Conservation (phyloP, 805 yeast species). For the Candida qinlingensis region DNA sequence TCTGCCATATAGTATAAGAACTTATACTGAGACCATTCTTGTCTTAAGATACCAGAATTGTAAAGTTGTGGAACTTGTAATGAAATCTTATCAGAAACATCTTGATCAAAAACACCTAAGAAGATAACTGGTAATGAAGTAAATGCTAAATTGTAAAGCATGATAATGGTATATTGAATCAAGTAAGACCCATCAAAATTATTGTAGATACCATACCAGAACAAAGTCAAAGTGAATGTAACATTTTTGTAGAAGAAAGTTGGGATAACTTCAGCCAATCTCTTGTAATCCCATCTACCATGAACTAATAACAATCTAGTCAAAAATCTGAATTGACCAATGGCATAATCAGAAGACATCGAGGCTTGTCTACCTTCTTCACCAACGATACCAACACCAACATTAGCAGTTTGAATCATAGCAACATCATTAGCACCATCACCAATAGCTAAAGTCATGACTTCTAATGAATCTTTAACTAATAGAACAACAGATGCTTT, state of each 20-base stretch:
- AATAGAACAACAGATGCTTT: constrained; percentile 72
- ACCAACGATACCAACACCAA: constrained; percentile 70
- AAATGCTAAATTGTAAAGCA: constrained; percentile 78
- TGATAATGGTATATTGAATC: constrained; percentile 72
- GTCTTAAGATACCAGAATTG: constrained; percentile 63
- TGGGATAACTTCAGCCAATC: constrained; percentile 80
- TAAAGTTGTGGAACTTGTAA: constrained; percentile 70
- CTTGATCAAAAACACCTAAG: constrained; percentile 76
- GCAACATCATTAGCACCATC: constrained; percentile 89
- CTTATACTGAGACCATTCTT: constrained; percentile 65
- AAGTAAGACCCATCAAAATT: constrained; percentile 77
- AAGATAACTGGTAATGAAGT: constrained; percentile 78
- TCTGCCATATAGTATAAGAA: constrained; percentile 73
- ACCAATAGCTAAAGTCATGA: constrained; percentile 79
- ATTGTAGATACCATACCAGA: constrained; percentile 75
- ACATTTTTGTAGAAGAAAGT: constrained; percentile 77
- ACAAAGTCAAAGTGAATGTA: constrained; percentile 63
- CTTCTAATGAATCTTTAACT: constrained; percentile 66
- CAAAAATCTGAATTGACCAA: constrained; percentile 74
- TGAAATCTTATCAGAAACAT: constrained; percentile 64
- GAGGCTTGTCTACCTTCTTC: constrained; percentile 88
- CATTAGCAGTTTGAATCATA: constrained; percentile 84
- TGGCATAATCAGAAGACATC: constrained; percentile 82
- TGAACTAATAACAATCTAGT: constrained; percentile 65
- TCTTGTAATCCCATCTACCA: constrained; percentile 82